Percentiles rank a stretch among this genome's conserved stretches.
These are phyloP conservation scores for Paramecium pentaurelia DNA, from an alignment of 73 alveolate species.

Conservation along the genomic window DNA sequence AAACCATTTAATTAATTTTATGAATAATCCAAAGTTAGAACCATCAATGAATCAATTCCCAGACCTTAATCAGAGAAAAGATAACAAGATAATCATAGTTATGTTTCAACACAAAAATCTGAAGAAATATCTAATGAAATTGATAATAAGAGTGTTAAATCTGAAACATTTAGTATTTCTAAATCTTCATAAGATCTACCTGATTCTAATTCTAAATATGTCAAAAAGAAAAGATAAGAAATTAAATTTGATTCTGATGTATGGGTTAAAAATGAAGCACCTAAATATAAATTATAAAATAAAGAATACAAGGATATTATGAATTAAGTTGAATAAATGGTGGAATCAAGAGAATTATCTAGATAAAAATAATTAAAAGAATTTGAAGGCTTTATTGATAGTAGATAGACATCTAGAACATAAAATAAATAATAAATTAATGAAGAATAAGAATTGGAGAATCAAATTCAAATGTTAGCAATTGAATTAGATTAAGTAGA, in stretches of 20 bases:
- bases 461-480: not conserved
- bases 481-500: not conserved
- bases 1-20: conserved; percentile 25
- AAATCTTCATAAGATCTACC: conserved; percentile 10
- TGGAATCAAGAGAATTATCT: not conserved
- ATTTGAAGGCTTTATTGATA: not conserved
- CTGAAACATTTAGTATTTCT: conserved; percentile 10
- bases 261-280: conserved; percentile 22
- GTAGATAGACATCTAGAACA: not conserved
- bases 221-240: not conserved
- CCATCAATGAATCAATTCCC: not conserved
- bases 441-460: not conserved
- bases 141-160: not conserved
- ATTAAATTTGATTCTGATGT: not conserved
- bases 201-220: not conserved
- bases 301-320: not conserved
- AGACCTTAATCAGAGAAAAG: conserved; percentile 31
- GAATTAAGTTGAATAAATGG: not conserved
- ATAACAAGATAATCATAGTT: not conserved
- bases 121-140: not conserved
- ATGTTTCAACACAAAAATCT: conserved; percentile 12
- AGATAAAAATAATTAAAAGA: not conserved
- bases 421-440: not conserved
- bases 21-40: not conserved
- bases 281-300: not conserved